Base-by-base conservation (phyloP, 345 rosid species). In the Rhodamnia rubescens region DNA sequence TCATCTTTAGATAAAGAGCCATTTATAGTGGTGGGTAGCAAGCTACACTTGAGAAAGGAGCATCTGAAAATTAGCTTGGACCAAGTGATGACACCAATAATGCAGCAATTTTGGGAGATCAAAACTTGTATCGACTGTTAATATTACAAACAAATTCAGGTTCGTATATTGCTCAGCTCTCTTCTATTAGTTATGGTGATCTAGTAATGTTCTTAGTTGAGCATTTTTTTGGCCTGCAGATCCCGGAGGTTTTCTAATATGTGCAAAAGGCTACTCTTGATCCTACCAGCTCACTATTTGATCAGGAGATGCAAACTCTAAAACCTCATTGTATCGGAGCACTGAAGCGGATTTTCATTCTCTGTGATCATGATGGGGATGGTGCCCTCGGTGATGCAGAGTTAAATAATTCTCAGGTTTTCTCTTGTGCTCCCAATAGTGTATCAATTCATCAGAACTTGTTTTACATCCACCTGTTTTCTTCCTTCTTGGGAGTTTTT, bases 291-390 rank as follows among this genome's bases (percentile, higher is more conserved):
- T 98, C 98, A 54, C 87, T 96, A 27, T 94, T 92, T 90, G 96
- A 96, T 87, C 98, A 90, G 87, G 98, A 94, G 90, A 87, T 96
- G 36, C 96, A 92, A 82, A 91, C 92, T 84, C 22, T 96, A 90
- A 94, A 91, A 91, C 97, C 98, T 64, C 91, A 93, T 21, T 95
- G 95, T 89, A 94, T 94, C 32, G 90, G 98, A 85, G 98, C 99
- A 90, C 89, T 96, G 91, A 94, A 91, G 88, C 94, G 97, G 44
- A 94, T 94, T 15, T 96, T 93, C 85, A 88, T 94, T 89, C 92
- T 95, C 32, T 92, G 93, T 86, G 94, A 92, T 86, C 93, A 90
- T 21, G 92, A 92, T 87, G 92, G 88, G 86, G 95, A 95, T 89
- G 94, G 93, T 59, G 91, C 93, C 83, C 93, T 94, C n/a, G 89